A percentile compares a stretch with the other conserved stretches of the same genome.
These are phyloP conservation scores for Corynespora cassiicola DNA, from an alignment of 2,329 filamentous ascomycete species.

Conservation along the genomic window DNA sequence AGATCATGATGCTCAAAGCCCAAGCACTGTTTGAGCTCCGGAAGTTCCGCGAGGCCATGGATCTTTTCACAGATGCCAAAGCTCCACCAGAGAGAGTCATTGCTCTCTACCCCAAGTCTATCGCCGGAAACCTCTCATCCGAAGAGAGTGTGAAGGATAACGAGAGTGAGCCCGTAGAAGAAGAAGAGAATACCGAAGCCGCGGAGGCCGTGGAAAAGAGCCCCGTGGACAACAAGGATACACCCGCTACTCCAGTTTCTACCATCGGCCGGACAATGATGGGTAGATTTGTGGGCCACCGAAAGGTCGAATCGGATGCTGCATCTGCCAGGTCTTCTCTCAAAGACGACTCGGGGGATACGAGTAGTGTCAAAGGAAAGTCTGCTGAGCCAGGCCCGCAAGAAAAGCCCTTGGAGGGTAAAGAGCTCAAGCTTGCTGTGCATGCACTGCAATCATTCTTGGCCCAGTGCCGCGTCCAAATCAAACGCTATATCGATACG, in stretches of 20 bases:
- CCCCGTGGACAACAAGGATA: constrained; percentile 25
- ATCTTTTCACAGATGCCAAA: constrained; percentile 88
- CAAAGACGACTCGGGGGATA: constrained; percentile 62
- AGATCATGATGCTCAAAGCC: constrained; percentile 91
- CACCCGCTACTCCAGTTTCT: constrained; percentile 28
- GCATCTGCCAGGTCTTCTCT: constrained; percentile 67
- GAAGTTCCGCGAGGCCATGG: constrained; percentile 85
- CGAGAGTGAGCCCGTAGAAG: constrained; percentile 42
- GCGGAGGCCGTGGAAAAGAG: no score
- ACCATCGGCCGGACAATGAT: constrained; percentile 51
- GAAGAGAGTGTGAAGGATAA: constrained; percentile 60
- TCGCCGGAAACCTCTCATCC: constrained; percentile 80
- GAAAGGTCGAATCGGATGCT: constrained; percentile 56
- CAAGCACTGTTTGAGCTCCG: constrained; percentile 81
- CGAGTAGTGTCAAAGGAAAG: constrained; percentile 59
- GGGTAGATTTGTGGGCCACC: constrained; percentile 54
- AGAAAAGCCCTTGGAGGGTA: constrained; percentile 69
- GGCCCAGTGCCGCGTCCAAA: constrained; percentile 76
- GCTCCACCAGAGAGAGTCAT: constrained; percentile 91
- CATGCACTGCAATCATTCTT: constrained; percentile 86
- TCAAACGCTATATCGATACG: constrained; percentile 66
- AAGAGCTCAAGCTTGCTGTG: constrained; percentile 82
- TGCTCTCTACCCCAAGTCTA: constrained; percentile 79
- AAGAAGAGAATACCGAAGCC: constrained; percentile 32
- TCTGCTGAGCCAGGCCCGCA: constrained; percentile 52